Evolutionary conservation across 176 grass and related monocot genomes (phyloP), one percentile per base, ranked within the genome.

Genomic region (Cenchrus fungigraminus): DNA sequence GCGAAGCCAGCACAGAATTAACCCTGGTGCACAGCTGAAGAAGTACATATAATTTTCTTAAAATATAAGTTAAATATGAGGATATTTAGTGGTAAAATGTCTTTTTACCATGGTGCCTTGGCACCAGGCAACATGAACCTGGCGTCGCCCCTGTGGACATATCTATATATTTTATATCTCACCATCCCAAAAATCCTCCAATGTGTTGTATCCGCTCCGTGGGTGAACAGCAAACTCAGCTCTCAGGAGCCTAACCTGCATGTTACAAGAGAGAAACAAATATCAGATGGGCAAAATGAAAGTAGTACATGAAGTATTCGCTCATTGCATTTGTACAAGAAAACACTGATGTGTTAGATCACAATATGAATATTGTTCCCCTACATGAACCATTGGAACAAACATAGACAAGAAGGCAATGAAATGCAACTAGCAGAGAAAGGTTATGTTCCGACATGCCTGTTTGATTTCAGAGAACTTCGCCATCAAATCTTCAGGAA

Each of bases 141-240:
- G 25, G 25, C 25, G 25, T 25, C 25, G 25, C 25, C 25, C 25
- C 25, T 25, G 25, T 34, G 9, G 22, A 52, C 8, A 62, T 61
- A 61, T 58, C 60, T 9, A 59, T 49, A 19, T 10, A 20, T 66
- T 63, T 83, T 56, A 92, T 43, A 92, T 93, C 62, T 93, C 91
- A 12, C 88, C 84, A 64, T 94, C 92, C 92, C 92, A 91, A 14
- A 94, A 14, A 20, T 94, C 92, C 52, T 91, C 92, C 50, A 87
- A 29, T 11, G 68, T 91, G 63, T 82, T 91, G 71, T 84, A 88
- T 20, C 86, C 45, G 55, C 86, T 62, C 58, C 70, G 29, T 0
- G 86, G 86, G 20, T 87, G 74, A 74, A 86, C 46, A 42, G 46
- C 74, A 32, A 86, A 71, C 4, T 87, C 68, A 2, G 62, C 63